A percentile compares a stretch with the other conserved stretches of the same genome.
Conservation (phyloP, 2,329 filamentous ascomycete species). For the Cladosporium oxysporum region DNA sequence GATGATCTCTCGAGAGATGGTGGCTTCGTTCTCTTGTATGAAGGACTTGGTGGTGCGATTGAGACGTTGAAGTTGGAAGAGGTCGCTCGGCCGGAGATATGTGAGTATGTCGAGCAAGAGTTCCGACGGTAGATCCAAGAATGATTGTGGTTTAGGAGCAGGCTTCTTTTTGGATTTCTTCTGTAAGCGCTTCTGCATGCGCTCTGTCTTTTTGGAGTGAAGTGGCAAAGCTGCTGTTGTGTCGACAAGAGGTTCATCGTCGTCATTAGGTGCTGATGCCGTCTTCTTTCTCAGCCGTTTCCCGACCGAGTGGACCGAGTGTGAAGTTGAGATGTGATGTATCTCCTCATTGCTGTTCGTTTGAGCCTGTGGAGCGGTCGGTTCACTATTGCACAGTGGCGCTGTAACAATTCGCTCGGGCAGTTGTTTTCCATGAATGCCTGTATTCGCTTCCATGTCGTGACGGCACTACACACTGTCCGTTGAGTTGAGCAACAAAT, state of each 20-base stretch:
- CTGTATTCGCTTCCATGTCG: neutral
- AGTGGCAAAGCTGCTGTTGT: constrained; percentile 52
- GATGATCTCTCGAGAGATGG: constrained; percentile 50
- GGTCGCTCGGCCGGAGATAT: constrained; percentile 53
- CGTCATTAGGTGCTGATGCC: constrained; percentile 26
- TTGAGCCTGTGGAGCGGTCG: neutral
- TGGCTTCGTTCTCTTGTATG: constrained; percentile 46
- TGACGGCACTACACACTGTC: neutral
- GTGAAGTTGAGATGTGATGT: neutral
- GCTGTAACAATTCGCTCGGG: neutral
- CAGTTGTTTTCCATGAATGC: neutral
- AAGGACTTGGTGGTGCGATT: constrained; percentile 47
- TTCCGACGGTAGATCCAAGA: constrained; percentile 56
- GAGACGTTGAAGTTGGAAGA: constrained; percentile 50
- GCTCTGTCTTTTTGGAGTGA: constrained; percentile 56
- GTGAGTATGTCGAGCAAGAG: constrained; percentile 52
- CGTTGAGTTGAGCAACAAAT: neutral
- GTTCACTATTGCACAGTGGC: neutral
- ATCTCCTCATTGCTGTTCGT: neutral
- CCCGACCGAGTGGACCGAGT: neutral
- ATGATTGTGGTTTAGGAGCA: constrained; percentile 36
- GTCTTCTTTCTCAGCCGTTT: neutral
- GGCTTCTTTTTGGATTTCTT: constrained; percentile 41
- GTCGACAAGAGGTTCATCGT: constrained; percentile 52
- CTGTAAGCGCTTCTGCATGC: constrained; percentile 48